Evolutionary conservation across 495 filamentous ascomycete species (phyloP).

Genomic region (Penicillium cosmopolitanum): DNA sequence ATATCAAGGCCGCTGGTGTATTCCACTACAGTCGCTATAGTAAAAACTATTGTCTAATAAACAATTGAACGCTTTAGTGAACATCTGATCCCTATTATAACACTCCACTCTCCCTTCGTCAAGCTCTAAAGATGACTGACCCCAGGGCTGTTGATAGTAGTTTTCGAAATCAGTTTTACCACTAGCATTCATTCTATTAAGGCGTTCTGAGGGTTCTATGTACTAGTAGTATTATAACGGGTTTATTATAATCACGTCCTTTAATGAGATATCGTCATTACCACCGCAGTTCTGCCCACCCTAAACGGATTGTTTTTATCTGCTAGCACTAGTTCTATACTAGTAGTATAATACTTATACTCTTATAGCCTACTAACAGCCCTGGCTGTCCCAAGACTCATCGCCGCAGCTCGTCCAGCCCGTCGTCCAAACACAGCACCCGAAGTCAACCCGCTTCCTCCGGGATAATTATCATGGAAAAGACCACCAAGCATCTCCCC

Average conservation of each 20-base stretch:
- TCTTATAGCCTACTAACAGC: background rate
- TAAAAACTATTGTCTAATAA: constrained; percentile 29
- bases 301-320: too few relatives aligned
- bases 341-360: too few relatives aligned
- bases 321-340: too few relatives aligned
- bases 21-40: constrained; percentile 29
- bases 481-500: constrained; percentile 68
- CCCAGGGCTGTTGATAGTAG: too few relatives aligned
- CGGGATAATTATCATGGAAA: constrained; percentile 67
- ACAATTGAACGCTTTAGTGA: constrained; percentile 18
- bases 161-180: too few relatives aligned
- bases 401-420: constrained; percentile 42
- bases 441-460: constrained; percentile 63
- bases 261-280: too few relatives aligned
- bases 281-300: too few relatives aligned
- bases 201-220: too few relatives aligned
- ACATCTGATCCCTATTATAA: background rate
- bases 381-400: background rate
- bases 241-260: too few relatives aligned
- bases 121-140: background rate
- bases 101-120: background rate
- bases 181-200: too few relatives aligned
- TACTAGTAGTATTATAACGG: too few relatives aligned
- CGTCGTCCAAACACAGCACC: constrained; percentile 60
- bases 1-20: constrained; percentile 9